Percentiles rank a stretch among this genome's conserved stretches.
These are phyloP conservation scores for Amphichorda felina DNA, from an alignment of 2,329 filamentous ascomycete genomes.

Conservation along the genomic window DNA sequence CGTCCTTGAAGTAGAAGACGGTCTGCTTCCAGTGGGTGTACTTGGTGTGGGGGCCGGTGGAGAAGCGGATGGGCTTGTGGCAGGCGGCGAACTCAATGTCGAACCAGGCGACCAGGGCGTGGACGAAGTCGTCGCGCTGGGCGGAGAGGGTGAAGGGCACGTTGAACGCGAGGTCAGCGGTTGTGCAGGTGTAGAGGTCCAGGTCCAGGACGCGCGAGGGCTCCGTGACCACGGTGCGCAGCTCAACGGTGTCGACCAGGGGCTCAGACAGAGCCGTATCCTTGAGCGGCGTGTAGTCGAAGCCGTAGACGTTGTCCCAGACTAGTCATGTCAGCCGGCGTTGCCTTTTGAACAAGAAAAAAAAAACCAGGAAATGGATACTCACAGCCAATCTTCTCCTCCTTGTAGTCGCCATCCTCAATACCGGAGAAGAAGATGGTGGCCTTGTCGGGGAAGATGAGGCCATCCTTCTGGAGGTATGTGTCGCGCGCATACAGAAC, in stretches of 20 bases:
- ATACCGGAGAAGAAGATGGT: conserved; percentile 96
- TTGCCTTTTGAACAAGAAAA: neutral
- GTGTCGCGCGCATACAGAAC: conserved; percentile 92
- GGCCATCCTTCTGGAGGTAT: conserved; percentile 74
- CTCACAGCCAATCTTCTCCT: conserved; percentile 99
- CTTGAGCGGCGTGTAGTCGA: conserved; percentile 92
- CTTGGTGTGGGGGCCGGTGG: conserved; percentile 93
- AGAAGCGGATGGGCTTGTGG: conserved; percentile 96
- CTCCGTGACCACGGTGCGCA: conserved; percentile 94
- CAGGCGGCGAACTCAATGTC: conserved; percentile 97
- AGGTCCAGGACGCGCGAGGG: conserved; percentile 75
- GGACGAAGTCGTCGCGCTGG: conserved; percentile 86
- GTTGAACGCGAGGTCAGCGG: conserved; percentile 73
- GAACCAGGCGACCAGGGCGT: conserved; percentile 96
- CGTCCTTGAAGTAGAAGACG: conserved; percentile 92
- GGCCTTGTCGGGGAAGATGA: conserved; percentile 98
- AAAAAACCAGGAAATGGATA: conserved; percentile 6
- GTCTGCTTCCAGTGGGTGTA: conserved; percentile 99
- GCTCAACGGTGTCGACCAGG: conserved; percentile 92
- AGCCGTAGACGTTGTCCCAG: conserved; percentile 99
- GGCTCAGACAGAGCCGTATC: conserved; percentile 88
- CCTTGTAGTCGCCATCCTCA: conserved; percentile 98
- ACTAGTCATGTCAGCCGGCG: conserved; percentile 46
- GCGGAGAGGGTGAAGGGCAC: conserved; percentile 64
- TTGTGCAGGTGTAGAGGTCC: conserved; percentile 84